Evolutionary conservation across 2,329 filamentous ascomycete species (phyloP).

Genomic region (Diaporthe sp.): DNA sequence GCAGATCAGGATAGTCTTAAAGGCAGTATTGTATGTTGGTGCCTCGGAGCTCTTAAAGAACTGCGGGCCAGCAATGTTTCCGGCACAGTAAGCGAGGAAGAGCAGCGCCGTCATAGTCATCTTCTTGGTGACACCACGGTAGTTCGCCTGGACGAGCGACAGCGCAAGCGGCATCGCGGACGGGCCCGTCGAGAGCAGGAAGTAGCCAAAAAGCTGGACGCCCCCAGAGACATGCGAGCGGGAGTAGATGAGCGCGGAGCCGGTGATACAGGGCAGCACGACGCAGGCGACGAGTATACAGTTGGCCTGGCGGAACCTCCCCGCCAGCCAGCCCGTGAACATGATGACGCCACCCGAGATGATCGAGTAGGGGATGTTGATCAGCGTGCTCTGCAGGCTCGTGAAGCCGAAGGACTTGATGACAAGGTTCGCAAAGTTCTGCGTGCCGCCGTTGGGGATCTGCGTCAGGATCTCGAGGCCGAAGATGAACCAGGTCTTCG

Average conservation of each 20-base stretch:
- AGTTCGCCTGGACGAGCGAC: slow-evolving; percentile 68
- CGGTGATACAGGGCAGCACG: slow-evolving; percentile 64
- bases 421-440: slow-evolving; percentile 70
- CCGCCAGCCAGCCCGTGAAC: slow-evolving; percentile 63
- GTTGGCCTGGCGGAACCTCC: slow-evolving; percentile 63
- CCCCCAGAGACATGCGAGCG: slow-evolving; percentile 55
- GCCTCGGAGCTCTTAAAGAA: slow-evolving; percentile 64
- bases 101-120: slow-evolving; percentile 69
- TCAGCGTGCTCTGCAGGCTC: slow-evolving; percentile 64
- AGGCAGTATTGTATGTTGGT: slow-evolving; percentile 66
- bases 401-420: slow-evolving; percentile 69
- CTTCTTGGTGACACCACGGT: slow-evolving; percentile 70
- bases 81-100: slow-evolving; percentile 67
- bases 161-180: slow-evolving; percentile 67
- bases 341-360: slow-evolving; percentile 62
- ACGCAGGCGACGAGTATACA: slow-evolving; percentile 64
- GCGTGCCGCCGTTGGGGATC: slow-evolving; percentile 73
- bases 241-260: slow-evolving; percentile 65
- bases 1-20: slow-evolving; percentile 67
- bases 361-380: slow-evolving; percentile 71
- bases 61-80: slow-evolving; percentile 69
- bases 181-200: slow-evolving; percentile 66
- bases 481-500: slow-evolving; percentile 72
- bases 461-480: slow-evolving; percentile 64
- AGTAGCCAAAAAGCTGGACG: slow-evolving; percentile 68